phyloP scores from a whole-genome alignment of 1,139 yeast genomes.

The Yamadazyma dendronema region DNA sequence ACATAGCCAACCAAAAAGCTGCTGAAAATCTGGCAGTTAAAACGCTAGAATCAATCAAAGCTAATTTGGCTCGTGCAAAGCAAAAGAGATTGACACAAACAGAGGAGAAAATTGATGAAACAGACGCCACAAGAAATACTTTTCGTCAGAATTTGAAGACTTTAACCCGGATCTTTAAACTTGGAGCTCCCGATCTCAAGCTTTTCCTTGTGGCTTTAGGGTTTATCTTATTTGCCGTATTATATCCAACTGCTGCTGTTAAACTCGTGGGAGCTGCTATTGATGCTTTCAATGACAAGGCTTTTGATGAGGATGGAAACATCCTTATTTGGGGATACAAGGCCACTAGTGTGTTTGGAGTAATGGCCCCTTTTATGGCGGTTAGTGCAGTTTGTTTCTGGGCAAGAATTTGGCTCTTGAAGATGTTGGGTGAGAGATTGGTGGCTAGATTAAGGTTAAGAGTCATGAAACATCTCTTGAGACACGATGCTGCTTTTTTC shows the following conservation, averaged over 20 bases:
- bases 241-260: constrained; percentile 47
- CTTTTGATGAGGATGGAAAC: constrained; percentile 39
- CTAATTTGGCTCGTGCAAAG: constrained; percentile 31
- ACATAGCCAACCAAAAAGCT: not conserved
- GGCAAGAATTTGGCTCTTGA: constrained; percentile 51
- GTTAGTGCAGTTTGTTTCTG: constrained; percentile 47
- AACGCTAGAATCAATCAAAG: constrained; percentile 20
- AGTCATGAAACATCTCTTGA: constrained; percentile 48
- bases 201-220: constrained; percentile 41
- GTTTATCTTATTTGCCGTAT: constrained; percentile 45
- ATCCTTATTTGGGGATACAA: constrained; percentile 48
- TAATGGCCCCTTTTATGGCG: constrained; percentile 49
- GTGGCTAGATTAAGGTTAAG: constrained; percentile 48
- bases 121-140: constrained; percentile 24
- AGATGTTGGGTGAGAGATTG: constrained; percentile 41
- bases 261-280: constrained; percentile 48
- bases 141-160: constrained; percentile 37
- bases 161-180: constrained; percentile 33
- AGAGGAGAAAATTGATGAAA: constrained; percentile 35
- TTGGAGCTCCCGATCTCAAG: constrained; percentile 42
- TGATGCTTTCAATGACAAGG: constrained; percentile 41
- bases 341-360: constrained; percentile 38
- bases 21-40: not conserved
- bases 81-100: constrained; percentile 26
- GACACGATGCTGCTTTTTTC: constrained; percentile 52